Evolutionary conservation across 2,329 filamentous ascomycete species (phyloP).

Genomic region (Penicillium sp.): DNA sequence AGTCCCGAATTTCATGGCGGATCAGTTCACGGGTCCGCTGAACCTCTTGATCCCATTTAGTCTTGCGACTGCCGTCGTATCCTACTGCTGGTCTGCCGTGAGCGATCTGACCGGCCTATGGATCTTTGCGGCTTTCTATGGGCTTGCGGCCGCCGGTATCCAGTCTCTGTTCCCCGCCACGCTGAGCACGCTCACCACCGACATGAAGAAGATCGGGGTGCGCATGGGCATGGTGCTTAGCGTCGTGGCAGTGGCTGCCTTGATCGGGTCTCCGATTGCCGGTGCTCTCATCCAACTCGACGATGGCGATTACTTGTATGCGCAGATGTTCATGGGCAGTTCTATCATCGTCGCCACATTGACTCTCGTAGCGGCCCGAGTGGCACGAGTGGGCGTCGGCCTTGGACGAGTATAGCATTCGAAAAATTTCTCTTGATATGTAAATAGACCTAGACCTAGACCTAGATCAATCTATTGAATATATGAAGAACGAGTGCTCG

Average conservation of each 20-base stretch:
- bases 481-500: too few species aligned
- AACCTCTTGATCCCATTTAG: constrained; percentile 55
- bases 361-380: constrained; percentile 40
- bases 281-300: constrained; percentile 47
- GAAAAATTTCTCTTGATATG: neutral
- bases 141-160: constrained; percentile 57
- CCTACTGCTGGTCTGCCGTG: constrained; percentile 57
- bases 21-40: constrained; percentile 52
- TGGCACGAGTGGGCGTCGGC: constrained; percentile 29
- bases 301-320: constrained; percentile 45
- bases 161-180: constrained; percentile 62
- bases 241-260: constrained; percentile 49
- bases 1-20: constrained; percentile 54
- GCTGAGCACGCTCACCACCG: constrained; percentile 50
- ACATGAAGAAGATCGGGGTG: constrained; percentile 50
- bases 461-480: too few species aligned
- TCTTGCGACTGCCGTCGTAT: constrained; percentile 38
- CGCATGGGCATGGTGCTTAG: constrained; percentile 54
- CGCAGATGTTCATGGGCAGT: constrained; percentile 48
- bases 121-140: constrained; percentile 58
- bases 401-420: constrained; percentile 22
- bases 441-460: too few species aligned
- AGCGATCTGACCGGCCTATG: constrained; percentile 49
- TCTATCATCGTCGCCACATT: constrained; percentile 41
- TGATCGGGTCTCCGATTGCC: constrained; percentile 52